Base-by-base conservation (phyloP, 2,329 filamentous ascomycete genomes). In the Catunica adiposa region DNA sequence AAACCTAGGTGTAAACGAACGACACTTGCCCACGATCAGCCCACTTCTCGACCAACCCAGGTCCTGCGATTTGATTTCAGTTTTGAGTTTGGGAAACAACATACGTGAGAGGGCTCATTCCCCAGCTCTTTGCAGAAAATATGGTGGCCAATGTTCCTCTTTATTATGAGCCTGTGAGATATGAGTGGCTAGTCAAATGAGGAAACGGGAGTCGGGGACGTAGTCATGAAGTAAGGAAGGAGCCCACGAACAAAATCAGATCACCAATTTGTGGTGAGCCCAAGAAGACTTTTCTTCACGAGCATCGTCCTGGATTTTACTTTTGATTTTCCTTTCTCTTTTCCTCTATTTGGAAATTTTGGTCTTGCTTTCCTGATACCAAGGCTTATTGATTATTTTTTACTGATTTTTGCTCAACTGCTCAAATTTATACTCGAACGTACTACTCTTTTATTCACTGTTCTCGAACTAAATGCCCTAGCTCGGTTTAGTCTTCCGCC, bases 21-120 rank as follows among this genome's bases (percentile, higher is more conserved):
- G 56, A 57, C 56, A 57, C 56, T 57, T 25, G 29, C 38, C 46
- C 56, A 57, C 54, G 31, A 57, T 57, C 56, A 57, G 56, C 56
- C 56, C 56, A 57, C 52, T 57, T 57, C 47, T 37, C 37, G 25
- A 31, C 29, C n/a, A 51, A 54, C 56, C 47, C 46, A 47, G 46
- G 56, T 44, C 31, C 42, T 42, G 26, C 29, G 51, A 42, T 38
- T 38, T 14, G 46, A 42, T 37, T 22, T 23, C 11, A 20, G 20
- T 29, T n/a, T 22, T 51, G 42, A 52, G 29, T 38, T 42, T 31
- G 40, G n/a, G 34, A 44, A 40, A 17, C 20, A 55, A 31, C 54
- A 48, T 42, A 42, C 38, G 38, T 34, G 29, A 34, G 29, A 34
- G 29, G 29, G 29, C 11, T 34, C 29, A 34, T 34, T 34, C 29